A percentile compares a stretch with the other conserved stretches of the same genome.
Evolutionary conservation across 2,329 filamentous ascomycete genomes (phyloP).

Genomic region (Fusarium kyushuense): DNA sequence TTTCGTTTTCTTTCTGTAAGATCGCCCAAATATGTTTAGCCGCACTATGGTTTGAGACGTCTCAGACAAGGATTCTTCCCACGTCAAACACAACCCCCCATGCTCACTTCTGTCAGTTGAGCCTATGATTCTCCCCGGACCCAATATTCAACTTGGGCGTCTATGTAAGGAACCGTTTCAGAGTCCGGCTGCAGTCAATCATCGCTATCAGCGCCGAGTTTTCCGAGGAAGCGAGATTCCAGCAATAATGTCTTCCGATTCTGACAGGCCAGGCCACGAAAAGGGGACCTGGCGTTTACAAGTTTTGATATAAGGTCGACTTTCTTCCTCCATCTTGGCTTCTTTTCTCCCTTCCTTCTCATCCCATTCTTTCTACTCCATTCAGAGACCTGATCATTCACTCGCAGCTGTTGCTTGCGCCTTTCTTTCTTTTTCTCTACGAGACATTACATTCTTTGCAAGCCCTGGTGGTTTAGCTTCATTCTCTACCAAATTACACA

Average conservation of each 20-base stretch:
- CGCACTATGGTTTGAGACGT: slow-evolving; percentile 41
- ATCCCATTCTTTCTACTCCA: slow-evolving; percentile 47
- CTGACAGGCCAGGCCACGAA: slow-evolving; percentile 12
- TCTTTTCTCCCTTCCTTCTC: slow-evolving; percentile 12
- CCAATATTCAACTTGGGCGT: slow-evolving; percentile 19
- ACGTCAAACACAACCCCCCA: slow-evolving; percentile 19
- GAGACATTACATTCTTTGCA: slow-evolving; percentile 47
- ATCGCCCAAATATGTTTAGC: slow-evolving; percentile 27
- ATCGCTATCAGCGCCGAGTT: background rate
- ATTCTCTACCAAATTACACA: slow-evolving; percentile 13
- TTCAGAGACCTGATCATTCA: slow-evolving; percentile 34
- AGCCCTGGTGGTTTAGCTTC: slow-evolving; percentile 45
- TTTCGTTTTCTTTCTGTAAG: background rate
- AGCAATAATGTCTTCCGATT: slow-evolving; percentile 37
- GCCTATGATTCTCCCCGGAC: slow-evolving; percentile 1
- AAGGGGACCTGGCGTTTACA: background rate
- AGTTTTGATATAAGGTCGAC: slow-evolving; percentile 26
- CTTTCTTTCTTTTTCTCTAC: slow-evolving; percentile 45
- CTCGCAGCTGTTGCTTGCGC: slow-evolving; percentile 47
- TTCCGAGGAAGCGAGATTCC: slow-evolving; percentile 32
- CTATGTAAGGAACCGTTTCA: slow-evolving; percentile 42
- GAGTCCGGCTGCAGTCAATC: slow-evolving; percentile 18
- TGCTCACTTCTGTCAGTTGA: slow-evolving; percentile 8
- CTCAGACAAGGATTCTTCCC: slow-evolving; percentile 27
- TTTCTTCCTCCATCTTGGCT: background rate